Conservation (phyloP, 2,329 filamentous ascomycete species). For the Aureobasidium sp. region DNA sequence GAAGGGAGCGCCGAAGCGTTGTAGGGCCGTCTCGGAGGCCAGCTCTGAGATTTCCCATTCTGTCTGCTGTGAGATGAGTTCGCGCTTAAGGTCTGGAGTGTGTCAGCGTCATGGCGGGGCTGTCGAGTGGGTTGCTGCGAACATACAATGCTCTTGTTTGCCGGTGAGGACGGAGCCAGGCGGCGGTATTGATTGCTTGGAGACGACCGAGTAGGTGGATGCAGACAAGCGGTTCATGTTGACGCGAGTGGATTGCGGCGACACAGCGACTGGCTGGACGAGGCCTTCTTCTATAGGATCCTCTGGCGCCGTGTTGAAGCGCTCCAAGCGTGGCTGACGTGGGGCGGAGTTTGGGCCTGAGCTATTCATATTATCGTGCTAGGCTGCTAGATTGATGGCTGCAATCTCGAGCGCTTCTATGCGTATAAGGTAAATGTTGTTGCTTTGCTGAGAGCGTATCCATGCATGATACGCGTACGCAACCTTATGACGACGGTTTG, state of each 20-base stretch:
- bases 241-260: conserved; percentile 8
- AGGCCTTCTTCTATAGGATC: conserved; percentile 11
- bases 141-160: conserved; percentile 93
- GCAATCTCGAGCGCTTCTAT: neutral
- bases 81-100: conserved; percentile 76
- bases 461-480: neutral
- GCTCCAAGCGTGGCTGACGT: conserved; percentile 8
- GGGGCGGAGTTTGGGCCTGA: neutral
- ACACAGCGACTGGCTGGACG: conserved; percentile 7
- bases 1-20: conserved; percentile 92
- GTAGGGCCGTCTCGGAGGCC: conserved; percentile 87
- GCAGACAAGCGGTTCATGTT: conserved; percentile 14
- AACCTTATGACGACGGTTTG: neutral
- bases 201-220: conserved; percentile 23
- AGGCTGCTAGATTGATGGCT: neutral
- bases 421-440: neutral
- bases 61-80: conserved; percentile 85
- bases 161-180: conserved; percentile 65
- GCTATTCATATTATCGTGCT: neutral
- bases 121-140: neutral
- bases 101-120: neutral
- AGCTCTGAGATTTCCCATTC: conserved; percentile 85
- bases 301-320: conserved; percentile 18
- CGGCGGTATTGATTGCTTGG: conserved; percentile 41
- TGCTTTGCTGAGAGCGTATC: neutral